These are phyloP conservation scores for Pseudocohnilembus persalinus DNA, from an alignment of 169 alveolate species.

Conservation along the genomic window DNA sequence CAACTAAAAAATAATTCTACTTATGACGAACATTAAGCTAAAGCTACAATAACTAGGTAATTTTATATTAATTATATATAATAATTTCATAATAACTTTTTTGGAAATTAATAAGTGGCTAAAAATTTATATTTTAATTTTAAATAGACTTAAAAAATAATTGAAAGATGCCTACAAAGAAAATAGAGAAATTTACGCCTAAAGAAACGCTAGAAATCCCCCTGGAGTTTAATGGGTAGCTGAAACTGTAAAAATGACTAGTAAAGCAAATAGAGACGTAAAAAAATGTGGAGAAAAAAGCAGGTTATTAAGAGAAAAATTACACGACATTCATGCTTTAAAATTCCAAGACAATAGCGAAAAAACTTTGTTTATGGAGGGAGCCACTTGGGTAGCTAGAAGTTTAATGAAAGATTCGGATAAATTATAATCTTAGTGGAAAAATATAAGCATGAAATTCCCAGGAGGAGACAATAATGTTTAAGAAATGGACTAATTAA, in stretches of 20 bases:
- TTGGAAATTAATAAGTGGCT: no score
- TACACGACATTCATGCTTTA: conserved; percentile 22
- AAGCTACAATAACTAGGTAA: conserved; percentile 5
- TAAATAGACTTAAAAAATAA: conserved; percentile 11
- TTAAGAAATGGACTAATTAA: neutral
- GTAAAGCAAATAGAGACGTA: conserved; percentile 18
- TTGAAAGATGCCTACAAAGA: conserved; percentile 19
- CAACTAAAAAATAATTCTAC: conserved; percentile 44
- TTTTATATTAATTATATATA: no score
- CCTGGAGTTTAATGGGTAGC: conserved; percentile 23
- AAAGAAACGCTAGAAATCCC: conserved; percentile 19
- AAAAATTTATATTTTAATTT: no score
- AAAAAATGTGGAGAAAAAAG: conserved; percentile 21
- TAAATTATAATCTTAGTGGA: neutral
- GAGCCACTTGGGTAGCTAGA: conserved; percentile 49
- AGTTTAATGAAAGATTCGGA: conserved; percentile 15
- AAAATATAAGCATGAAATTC: neutral
- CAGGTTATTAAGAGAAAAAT: conserved; percentile 11
- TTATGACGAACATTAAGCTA: conserved; percentile 36
- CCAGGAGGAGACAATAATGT: neutral
- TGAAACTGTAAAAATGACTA: conserved; percentile 30
- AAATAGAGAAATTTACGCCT: conserved; percentile 9
- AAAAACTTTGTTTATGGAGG: conserved; percentile 52
- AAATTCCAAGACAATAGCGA: conserved; percentile 24
- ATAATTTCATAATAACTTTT: no score